A percentile compares a stretch with the other conserved stretches of the same genome.
Conservation (phyloP, 345 rosid species). For the Raphanus sativus region DNA sequence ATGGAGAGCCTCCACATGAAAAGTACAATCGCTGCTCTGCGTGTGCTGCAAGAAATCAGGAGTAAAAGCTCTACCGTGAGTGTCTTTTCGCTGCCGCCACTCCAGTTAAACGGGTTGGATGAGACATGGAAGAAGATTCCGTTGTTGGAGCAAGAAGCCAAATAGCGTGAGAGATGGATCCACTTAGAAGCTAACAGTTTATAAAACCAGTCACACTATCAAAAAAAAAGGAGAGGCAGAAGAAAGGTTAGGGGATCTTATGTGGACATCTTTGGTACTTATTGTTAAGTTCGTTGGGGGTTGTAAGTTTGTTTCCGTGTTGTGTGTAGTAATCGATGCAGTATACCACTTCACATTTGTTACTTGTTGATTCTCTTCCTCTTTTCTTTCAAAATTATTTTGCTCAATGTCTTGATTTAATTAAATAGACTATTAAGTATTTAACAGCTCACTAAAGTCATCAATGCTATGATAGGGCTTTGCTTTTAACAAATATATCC, state of each 20-base stretch:
- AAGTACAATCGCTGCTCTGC: conserved; percentile 74
- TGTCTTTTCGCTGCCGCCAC: conserved; percentile 80
- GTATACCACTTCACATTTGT: not conserved
- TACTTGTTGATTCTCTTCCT: not conserved
- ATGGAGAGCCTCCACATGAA: conserved; percentile 80
- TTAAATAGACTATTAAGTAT: too few species aligned
- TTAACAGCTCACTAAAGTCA: too few species aligned
- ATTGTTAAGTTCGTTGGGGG: not conserved
- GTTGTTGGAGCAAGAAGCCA: conserved; percentile 75
- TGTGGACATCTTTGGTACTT: conserved; percentile 4
- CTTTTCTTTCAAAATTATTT: not conserved
- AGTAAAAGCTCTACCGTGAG: conserved; percentile 87
- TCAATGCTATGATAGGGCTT: too few species aligned
- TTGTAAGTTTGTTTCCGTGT: conserved; percentile 30
- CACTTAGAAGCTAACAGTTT: conserved; percentile 21
- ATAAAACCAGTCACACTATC: not conserved
- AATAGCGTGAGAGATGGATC: conserved; percentile 32
- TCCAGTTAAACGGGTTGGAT: conserved; percentile 63
- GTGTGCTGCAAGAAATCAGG: conserved; percentile 74
- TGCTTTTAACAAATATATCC: too few species aligned
- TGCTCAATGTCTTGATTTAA: not conserved
- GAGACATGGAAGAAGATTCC: conserved; percentile 46
- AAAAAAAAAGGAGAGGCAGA: not conserved
- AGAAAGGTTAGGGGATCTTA: too few species aligned
- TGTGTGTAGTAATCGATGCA: conserved; percentile 7